Evolutionary conservation across 257 asterid species (phyloP).

Genomic region (Pogostemon cablin): DNA sequence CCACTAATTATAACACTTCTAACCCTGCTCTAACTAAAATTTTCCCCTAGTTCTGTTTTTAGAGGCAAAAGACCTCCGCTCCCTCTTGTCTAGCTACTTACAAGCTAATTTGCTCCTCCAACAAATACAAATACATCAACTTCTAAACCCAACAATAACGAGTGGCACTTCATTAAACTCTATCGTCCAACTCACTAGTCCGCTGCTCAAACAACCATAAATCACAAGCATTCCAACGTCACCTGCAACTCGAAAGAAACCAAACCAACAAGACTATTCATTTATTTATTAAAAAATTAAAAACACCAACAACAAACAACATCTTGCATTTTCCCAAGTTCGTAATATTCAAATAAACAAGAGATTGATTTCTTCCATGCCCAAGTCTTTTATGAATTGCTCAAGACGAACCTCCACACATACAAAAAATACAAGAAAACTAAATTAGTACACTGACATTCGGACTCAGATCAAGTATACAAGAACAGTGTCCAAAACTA

Average conservation of each 20-base stretch:
- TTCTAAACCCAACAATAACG: constrained; percentile 2
- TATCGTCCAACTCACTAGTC: constrained; percentile 17
- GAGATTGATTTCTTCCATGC: constrained; percentile 17
- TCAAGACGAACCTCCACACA: constrained; percentile 2
- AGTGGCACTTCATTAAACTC: constrained; percentile 19
- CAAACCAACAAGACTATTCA: constrained; percentile 1
- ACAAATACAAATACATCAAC: constrained; percentile 7
- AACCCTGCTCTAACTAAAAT: background rate
- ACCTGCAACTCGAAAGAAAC: constrained; percentile 35
- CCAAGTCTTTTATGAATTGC: constrained; percentile 11
- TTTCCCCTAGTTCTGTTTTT: no score
- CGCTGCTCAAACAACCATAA: constrained; percentile 26
- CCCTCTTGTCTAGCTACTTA: constrained; percentile 24
- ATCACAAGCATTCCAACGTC: constrained; percentile 17
- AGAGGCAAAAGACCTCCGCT: constrained; percentile 23
- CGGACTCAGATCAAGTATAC: constrained; percentile 38
- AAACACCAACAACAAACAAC: constrained; percentile 22
- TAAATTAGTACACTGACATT: constrained; percentile 32
- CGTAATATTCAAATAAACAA: background rate
- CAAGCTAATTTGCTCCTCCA: constrained; percentile 33
- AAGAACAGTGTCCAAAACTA: constrained; percentile 31
- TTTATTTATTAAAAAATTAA: background rate
- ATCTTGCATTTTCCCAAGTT: constrained; percentile 26
- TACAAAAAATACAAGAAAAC: constrained; percentile 17
- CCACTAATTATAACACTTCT: constrained; percentile 22